These are phyloP conservation scores for Rosa persica DNA, from an alignment of 306 rosid species.

Conservation along the genomic window DNA sequence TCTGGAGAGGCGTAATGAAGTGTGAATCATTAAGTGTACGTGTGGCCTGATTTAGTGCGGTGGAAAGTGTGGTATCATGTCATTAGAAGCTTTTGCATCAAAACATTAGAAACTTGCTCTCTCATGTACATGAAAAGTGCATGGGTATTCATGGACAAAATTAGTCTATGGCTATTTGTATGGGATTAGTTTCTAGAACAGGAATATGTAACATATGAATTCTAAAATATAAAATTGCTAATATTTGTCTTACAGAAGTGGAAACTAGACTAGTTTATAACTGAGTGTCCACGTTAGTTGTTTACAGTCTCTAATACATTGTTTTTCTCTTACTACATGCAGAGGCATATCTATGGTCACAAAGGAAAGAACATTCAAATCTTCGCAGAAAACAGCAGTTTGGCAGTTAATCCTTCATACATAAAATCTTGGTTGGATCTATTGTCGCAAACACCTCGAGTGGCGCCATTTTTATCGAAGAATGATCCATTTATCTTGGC, in stretches of 20 bases:
- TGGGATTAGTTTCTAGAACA: neutral
- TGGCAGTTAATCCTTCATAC: constrained; percentile 94
- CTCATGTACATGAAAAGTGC: neutral
- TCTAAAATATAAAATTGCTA: neutral
- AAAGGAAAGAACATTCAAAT: constrained; percentile 71
- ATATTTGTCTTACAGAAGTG: neutral
- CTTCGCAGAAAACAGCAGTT: constrained; percentile 77
- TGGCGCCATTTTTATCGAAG: constrained; percentile 90
- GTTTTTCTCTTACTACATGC: constrained; percentile 36
- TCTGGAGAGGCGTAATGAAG: neutral
- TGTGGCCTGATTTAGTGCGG: neutral
- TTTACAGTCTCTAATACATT: constrained; percentile 17
- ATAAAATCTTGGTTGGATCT: constrained; percentile 81
- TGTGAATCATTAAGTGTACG: neutral
- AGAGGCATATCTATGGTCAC: constrained; percentile 92
- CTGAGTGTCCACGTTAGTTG: neutral
- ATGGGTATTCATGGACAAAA: neutral
- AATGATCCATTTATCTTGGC: constrained; percentile 76
- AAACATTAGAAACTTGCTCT: neutral
- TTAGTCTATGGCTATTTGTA: neutral
- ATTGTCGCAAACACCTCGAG: constrained; percentile 85
- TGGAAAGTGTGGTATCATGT: neutral
- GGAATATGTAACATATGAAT: neutral
- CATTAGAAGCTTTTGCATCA: neutral
- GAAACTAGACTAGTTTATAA: neutral